These are phyloP conservation scores for Diutina mesorugosa DNA, from an alignment of 1,139 yeast species.

Conservation along the genomic window DNA sequence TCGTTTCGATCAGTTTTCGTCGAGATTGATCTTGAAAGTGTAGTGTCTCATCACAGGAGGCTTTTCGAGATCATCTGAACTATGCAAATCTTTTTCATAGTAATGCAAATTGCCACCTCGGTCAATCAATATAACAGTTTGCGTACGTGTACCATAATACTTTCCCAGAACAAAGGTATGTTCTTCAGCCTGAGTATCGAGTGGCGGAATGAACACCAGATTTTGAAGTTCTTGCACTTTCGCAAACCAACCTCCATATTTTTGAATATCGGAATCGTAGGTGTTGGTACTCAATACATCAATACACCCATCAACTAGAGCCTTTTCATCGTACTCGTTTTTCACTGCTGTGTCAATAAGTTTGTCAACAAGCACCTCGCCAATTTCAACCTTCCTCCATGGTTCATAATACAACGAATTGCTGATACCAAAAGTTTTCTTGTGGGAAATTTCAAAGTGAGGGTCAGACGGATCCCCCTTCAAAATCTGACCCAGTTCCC, in stretches of 20 bases:
- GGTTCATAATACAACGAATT: conserved; percentile 51
- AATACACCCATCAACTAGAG: conserved; percentile 39
- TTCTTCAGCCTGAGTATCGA: conserved; percentile 13
- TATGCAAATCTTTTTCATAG: conserved; percentile 24
- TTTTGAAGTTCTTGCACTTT: conserved; percentile 34
- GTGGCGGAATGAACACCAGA: conserved; percentile 65
- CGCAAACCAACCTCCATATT: conserved; percentile 14
- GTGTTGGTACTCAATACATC: conserved; percentile 37
- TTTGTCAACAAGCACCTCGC: conserved; percentile 29
- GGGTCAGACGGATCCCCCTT: conserved; percentile 13
- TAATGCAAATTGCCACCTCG: conserved; percentile 29
- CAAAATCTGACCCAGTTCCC: conserved; percentile 16
- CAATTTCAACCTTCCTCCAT: conserved; percentile 61
- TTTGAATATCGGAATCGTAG: conserved; percentile 15
- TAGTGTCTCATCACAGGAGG: neutral
- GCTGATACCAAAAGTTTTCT: conserved; percentile 40
- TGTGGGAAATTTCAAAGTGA: conserved; percentile 7
- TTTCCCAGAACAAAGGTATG: conserved; percentile 19
- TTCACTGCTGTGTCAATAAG: conserved; percentile 19
- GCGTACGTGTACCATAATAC: conserved; percentile 84
- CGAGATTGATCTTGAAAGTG: neutral
- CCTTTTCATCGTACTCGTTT: conserved; percentile 18
- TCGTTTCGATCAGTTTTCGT: neutral
- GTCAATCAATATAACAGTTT: conserved; percentile 59
- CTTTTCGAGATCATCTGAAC: neutral